Base-by-base conservation (phyloP, 176 grass and related monocot genomes). In the Coix lacrymajobi region DNA sequence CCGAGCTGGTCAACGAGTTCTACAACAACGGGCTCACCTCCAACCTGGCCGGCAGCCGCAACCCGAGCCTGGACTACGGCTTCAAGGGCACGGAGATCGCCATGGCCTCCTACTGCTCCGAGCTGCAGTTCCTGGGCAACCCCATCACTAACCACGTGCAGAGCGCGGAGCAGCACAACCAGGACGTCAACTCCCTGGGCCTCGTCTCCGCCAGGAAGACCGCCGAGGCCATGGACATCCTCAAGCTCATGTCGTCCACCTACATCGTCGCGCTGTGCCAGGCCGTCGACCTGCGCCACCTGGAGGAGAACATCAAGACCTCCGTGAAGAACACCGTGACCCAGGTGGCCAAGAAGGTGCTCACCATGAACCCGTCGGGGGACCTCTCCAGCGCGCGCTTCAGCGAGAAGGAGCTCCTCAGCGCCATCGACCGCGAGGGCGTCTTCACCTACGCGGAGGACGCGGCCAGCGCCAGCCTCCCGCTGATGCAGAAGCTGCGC, bases 141-240 rank as follows among this genome's bases (percentile, higher is more conserved):
- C 95, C 95, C 6, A 89, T 97, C 32, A 97, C 95, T 84, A 97
- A 94, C 88, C 95, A 97, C 34, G 95, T 97, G 6, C 95, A 97
- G 88, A 97, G 95, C 72, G 95, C 95, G 14, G 95, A 97, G 90
- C 95, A 97, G 69, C 95, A 97, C 84, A 97, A 97, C 88, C 95
- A 97, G 86, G 95, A 97, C 67, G 95, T 97, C 8, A 97, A 97
- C 92, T 97, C 95, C 1, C 84, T 97, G 1, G 95, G 95, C 0
- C 85, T 97, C n/a, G 91, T 97, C 52, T 97, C 95, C 0, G 83
- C 95, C 58, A 70, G 92, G 92, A 97, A 97, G 86, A 97, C 95
- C 5, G 86, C 86, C 3, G 95, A 97, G 84, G 95, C 95, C 11
- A 62, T 97, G 3, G 95, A 97, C 77, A 94, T 97, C 37, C 90